These are phyloP conservation scores for Botrytis deweyae DNA, from an alignment of 2,329 filamentous ascomycete genomes.

Conservation along the genomic window DNA sequence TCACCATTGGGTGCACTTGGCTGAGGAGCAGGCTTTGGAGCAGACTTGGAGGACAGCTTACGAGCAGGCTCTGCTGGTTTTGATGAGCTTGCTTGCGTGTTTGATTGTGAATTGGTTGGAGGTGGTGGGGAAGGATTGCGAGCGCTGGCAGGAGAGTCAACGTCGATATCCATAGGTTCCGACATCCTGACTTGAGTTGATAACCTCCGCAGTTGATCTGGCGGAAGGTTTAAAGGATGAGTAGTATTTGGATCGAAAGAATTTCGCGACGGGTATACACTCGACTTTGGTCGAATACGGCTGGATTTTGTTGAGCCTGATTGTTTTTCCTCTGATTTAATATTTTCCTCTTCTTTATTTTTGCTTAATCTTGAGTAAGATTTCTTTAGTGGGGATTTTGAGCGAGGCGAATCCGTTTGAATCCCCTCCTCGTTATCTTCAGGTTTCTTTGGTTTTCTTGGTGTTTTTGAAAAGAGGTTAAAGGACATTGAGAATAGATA, in stretches of 20 bases:
- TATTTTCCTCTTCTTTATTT: constrained; percentile 35
- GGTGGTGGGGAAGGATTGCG: constrained; percentile 53
- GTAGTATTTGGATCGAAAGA: constrained; percentile 61
- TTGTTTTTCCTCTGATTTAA: constrained; percentile 26
- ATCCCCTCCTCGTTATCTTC: constrained; percentile 34
- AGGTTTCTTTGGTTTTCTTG: constrained; percentile 40
- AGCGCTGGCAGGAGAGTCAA: constrained; percentile 52
- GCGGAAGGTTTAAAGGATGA: constrained; percentile 86
- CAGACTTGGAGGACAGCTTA: constrained; percentile 40
- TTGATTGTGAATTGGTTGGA: constrained; percentile 38
- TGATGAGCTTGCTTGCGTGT: constrained; percentile 6
- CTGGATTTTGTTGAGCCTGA: constrained; percentile 36
- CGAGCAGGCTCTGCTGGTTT: constrained; percentile 41
- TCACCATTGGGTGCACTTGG: constrained; percentile 46
- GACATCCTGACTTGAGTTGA: constrained; percentile 64
- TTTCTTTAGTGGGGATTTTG: constrained; percentile 38
- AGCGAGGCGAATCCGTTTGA: constrained; percentile 29
- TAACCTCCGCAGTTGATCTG: constrained; percentile 79
- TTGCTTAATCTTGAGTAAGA: constrained; percentile 35
- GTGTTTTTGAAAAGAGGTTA: constrained; percentile 41
- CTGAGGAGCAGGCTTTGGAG: constrained; percentile 36
- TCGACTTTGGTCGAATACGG: constrained; percentile 35
- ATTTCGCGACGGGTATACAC: constrained; percentile 39
- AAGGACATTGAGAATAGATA: constrained; percentile 23
- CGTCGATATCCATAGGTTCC: constrained; percentile 68